These are phyloP conservation scores for Podochytrium sp. DNA, from an alignment of 192 early-diverging fungal species.

Conservation along the genomic window DNA sequence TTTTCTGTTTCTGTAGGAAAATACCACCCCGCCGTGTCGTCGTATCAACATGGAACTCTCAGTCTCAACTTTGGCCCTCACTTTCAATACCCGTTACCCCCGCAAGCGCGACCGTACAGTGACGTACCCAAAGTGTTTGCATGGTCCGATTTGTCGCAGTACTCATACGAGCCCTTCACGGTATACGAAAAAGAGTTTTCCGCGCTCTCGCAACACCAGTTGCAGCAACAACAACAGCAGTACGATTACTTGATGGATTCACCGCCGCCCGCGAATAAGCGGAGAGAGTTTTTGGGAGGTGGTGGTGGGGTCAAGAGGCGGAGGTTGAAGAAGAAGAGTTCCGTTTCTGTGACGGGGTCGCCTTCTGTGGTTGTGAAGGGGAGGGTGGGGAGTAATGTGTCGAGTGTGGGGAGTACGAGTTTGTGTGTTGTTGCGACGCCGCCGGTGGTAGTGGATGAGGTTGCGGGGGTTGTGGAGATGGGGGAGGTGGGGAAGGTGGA, in stretches of 20 bases:
- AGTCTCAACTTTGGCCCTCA: slow-evolving; percentile 73
- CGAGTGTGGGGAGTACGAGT: background rate
- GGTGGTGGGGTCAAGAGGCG: background rate
- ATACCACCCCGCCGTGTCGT: slow-evolving; percentile 77
- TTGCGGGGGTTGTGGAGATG: background rate
- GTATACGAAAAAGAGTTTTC: slow-evolving; percentile 11
- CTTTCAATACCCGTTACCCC: slow-evolving; percentile 63
- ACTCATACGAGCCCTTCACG: slow-evolving; percentile 17
- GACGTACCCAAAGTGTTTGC: slow-evolving; percentile 32
- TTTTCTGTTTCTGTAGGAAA: slow-evolving; percentile 54
- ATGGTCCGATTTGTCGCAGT: slow-evolving; percentile 13
- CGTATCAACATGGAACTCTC: slow-evolving; percentile 64
- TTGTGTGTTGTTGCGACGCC: background rate
- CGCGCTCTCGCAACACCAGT: background rate
- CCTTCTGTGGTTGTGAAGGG: slow-evolving; percentile 12
- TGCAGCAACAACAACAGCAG: background rate
- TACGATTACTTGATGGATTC: background rate
- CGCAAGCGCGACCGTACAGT: slow-evolving; percentile 35
- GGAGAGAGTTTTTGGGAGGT: no score
- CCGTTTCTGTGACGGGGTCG: no score
- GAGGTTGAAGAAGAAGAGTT: slow-evolving; percentile 11
- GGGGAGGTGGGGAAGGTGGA: background rate
- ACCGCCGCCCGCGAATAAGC: background rate
- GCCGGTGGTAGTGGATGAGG: background rate
- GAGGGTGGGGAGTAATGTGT: background rate